Base-by-base conservation (phyloP, 176 grass and related monocot genomes). In the Poa annua region DNA sequence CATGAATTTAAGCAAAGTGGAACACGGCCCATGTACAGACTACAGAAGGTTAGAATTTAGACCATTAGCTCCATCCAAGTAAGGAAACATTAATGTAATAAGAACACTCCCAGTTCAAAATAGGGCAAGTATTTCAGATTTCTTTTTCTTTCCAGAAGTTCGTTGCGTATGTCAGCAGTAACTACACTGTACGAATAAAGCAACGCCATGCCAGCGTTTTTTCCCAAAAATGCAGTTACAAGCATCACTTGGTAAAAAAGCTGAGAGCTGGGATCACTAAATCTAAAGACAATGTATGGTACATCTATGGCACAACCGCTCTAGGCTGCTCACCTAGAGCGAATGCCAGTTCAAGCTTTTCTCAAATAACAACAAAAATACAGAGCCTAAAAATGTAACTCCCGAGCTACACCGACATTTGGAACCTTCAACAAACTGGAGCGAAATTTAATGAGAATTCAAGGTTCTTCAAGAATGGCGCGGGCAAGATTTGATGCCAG, bases 391-490 rank as follows among this genome's bases (percentile, higher is more conserved):
- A 19, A 50, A 80, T 80, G 48, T 42, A 76, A 70, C 62, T 39
- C 39, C 61, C 11, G 9, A 44, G 68, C 17, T 25, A 19, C 60
- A 4, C 60, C 50, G 77, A 74, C 21, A 13, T 56, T 51, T 9
- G 4, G 66, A 79, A 38, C 52, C 25, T 66, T 57, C 38, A 84
- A 25, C 42, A 77, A 74, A 56, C 5, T 80, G 69, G 41, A 60
- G 25, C 20, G 41, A n/a, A 29, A 81, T 29, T 76, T 29, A 73
- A 62, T 53, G 25, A 45, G 9, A 71, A 77, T 50, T 98, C 89
- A 95, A 16, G 75, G 83, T 19, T 98, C 92, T 69, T 93, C 90
- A 39, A 98, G 91, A 77, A 98, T 71, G 44, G 96, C 91, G 12
- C 81, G 85, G 14, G 90, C 89, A 7, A 98, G 87, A 79, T 93